Evolutionary conservation across 805 yeast genomes (phyloP), one percentile per base, ranked within the genome.

Genomic region (Diddensiella santjacobensis): DNA sequence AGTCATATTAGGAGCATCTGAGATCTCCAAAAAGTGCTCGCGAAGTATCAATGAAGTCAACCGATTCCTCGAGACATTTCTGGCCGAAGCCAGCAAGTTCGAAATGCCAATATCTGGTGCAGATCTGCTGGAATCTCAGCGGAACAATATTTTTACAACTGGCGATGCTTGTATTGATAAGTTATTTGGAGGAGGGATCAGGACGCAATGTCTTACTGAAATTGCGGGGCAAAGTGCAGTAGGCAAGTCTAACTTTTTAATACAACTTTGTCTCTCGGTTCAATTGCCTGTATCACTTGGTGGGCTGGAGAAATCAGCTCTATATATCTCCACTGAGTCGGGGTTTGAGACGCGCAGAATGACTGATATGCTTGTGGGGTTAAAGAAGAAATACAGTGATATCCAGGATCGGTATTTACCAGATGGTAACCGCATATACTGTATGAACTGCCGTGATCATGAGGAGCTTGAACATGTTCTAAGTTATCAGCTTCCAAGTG

Each of bases 271-370:
- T 1, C 67, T 80, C 2, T 68, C 80, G 1, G 79, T 82, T 10
- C 88, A 83, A 54, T 56, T 77, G 6, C 75, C 82, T 0, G 40
- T 22, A 8, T 67, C 62, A 15, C 54, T 66, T 31, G 80, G 81
- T 3, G 85, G 86, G 0, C 51, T 78, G 5, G 72, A 67, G 15
- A 68, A 48, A 4, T 71, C 74, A 46, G 77, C 80, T n/a, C 77
- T 89, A n/a, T 84, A 75, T 58, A 79, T 90, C 0, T 77, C 88
- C 0, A 90, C 96, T 0, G 97, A 90, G 61, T 77, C 85, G 2
- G 77, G 78, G 13, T 57, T 87, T 24, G 85, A 85, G 50, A 84
- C 93, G 0, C 71, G 73, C 41, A 66, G 96, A 49, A 63, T 89
- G 39, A 60, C 69, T n/a, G 76, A 77, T 50, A 71, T 81, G 51